Evolutionary conservation across 2,329 filamentous ascomycete genomes (phyloP), one percentile per base, ranked within the genome.

Genomic region (Monosporascus sp.): DNA sequence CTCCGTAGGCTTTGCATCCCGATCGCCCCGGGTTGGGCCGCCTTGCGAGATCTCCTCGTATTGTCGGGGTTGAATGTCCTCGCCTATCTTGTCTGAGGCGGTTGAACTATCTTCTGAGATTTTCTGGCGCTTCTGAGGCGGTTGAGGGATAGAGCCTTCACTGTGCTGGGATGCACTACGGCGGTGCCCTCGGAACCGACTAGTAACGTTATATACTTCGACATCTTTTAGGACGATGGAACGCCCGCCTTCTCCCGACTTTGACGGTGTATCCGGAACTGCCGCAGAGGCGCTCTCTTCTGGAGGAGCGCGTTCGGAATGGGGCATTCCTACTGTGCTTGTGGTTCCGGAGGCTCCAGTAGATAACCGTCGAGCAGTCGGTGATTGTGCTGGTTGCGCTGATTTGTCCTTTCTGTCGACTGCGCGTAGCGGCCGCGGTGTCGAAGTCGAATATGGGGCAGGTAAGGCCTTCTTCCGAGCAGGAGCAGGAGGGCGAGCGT

Each of bases 161-260:
- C 15, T 18, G 37, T 9, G 22, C 9, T 18, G 18, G 31, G 37
- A 18, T 24, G 35, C 7, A 20, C 43, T 50, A 41, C 11, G 22
- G 9, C 37, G 36, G 8, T 17, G 38, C 15, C 37, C 38, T 22
- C 15, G 48, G 7, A 14, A 50, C 36, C 54, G 54, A 25, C 61
- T 53, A 31, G 60, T 57, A 51, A 57, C 54, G 53, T 62, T 56
- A 38, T 60, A 64, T 15, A 61, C 60, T 47, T 64, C 55, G 1
- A 66, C 50, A 48, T 65, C 54, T 48, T 61, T 59, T 8, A 66
- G 45, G 25, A 61, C 17, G 38, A 66, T 56, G 43, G 56, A 56
- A 14, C 58, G 48, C 20, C 51, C 45, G 24, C 45, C 27, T 48
- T 53, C 39, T 44, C 35, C 39, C 7, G 36, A 17, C 1, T 35